These are phyloP conservation scores for Gynostemma pentaphyllum DNA, from an alignment of 306 rosid genomes.

Conservation along the genomic window DNA sequence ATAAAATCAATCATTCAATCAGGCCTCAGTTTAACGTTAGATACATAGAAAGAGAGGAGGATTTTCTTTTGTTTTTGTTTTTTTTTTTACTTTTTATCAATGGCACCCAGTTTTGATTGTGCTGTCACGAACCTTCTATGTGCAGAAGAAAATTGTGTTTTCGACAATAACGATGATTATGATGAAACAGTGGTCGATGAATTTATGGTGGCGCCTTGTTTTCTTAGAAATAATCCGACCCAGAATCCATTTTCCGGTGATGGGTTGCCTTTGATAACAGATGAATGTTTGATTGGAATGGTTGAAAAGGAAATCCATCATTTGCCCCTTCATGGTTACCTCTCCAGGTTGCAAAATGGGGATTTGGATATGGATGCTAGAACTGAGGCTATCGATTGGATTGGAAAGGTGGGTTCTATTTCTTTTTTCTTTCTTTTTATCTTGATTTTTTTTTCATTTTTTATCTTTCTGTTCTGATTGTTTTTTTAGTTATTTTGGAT, in stretches of 20 bases:
- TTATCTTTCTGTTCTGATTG: too few relatives aligned
- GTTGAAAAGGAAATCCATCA: constrained; percentile 53
- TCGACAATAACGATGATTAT: constrained; percentile 40
- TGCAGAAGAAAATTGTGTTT: constrained; percentile 48
- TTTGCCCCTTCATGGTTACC: constrained; percentile 43
- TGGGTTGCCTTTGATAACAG: constrained; percentile 56
- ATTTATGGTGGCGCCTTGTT: constrained; percentile 24
- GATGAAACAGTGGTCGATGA: constrained; percentile 21
- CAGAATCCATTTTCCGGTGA: constrained; percentile 19
- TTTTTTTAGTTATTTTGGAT: neutral
- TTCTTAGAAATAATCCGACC: constrained; percentile 22
- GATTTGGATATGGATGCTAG: constrained; percentile 62
- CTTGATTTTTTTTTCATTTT: neutral
- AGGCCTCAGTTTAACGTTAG: neutral
- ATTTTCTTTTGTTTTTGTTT: too few relatives aligned
- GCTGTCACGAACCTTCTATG: constrained; percentile 71
- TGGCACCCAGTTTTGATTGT: constrained; percentile 87
- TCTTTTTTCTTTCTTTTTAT: neutral
- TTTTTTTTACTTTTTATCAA: constrained; percentile 23
- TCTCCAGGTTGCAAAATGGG: constrained; percentile 42
- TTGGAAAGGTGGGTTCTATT: constrained; percentile 51
- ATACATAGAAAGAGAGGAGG: neutral
- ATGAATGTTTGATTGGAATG: constrained; percentile 53
- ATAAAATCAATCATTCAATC: neutral
- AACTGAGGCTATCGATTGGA: constrained; percentile 77